These are phyloP conservation scores for Medicago arabica DNA, from an alignment of 306 rosid species.

Conservation along the genomic window DNA sequence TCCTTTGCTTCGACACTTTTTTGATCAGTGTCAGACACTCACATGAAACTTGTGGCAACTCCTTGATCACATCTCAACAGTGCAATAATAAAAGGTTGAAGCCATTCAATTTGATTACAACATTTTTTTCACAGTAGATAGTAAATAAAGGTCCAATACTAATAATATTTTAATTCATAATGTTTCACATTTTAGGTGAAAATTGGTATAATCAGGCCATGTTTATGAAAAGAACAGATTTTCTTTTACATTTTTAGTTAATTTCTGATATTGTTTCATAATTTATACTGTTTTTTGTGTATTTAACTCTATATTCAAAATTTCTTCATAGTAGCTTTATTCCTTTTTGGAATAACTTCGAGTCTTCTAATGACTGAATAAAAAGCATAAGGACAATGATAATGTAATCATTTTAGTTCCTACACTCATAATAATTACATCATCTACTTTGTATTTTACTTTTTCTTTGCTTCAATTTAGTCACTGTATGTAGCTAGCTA, in stretches of 20 bases:
- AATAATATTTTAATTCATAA: not conserved
- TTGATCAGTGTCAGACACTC: too few relatives aligned
- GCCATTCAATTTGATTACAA: too few relatives aligned
- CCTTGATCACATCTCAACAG: too few relatives aligned
- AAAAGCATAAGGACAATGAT: too few relatives aligned
- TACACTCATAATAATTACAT: not conserved
- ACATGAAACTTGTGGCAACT: too few relatives aligned
- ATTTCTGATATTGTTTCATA: not conserved
- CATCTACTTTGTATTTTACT: not conserved
- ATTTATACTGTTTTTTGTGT: not conserved
- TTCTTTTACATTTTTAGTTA: not conserved
- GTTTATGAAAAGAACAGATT: slow-evolving; percentile 1
- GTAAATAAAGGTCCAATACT: too few relatives aligned
- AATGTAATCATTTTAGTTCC: too few relatives aligned
- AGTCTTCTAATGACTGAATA: not conserved
- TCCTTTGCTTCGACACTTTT: too few relatives aligned
- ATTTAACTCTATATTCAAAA: not conserved
- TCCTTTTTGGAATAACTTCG: not conserved
- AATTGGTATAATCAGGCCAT: slow-evolving; percentile 10
- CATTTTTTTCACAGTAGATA: too few relatives aligned
- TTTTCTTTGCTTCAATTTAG: not conserved
- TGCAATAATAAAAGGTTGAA: too few relatives aligned
- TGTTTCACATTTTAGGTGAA: not conserved
- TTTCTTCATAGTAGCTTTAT: not conserved
- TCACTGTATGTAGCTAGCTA: not conserved